Conservation (phyloP, 2,329 filamentous ascomycete genomes). For the Pseudopyricularia javanii region DNA sequence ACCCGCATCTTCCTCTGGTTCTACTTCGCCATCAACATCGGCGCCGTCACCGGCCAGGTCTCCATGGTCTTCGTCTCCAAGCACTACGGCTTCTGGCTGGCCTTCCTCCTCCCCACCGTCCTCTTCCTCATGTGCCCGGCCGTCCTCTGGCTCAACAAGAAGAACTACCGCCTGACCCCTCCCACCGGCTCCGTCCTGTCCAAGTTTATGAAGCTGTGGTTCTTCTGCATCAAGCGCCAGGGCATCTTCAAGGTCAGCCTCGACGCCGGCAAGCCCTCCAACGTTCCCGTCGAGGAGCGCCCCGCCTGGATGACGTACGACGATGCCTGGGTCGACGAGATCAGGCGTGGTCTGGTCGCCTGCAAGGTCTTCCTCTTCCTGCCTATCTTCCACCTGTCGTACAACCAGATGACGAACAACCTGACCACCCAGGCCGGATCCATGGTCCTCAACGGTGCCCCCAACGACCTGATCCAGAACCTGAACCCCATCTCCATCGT, state of each 20-base stretch:
- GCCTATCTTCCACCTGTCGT: conserved; percentile 21
- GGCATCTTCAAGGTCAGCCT: conserved; percentile 42
- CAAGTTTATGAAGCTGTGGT: conserved; percentile 48
- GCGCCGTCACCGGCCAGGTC: conserved; percentile 50
- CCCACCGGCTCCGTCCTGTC: conserved; percentile 57
- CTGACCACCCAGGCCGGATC: conserved; percentile 49
- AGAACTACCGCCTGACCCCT: conserved; percentile 43
- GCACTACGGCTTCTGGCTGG: conserved; percentile 64
- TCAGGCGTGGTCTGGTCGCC: conserved; percentile 55
- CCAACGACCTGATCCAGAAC: conserved; percentile 67
- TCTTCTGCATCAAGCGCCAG: conserved; percentile 55
- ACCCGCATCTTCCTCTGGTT: conserved; percentile 57
- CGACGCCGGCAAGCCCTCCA: conserved; percentile 44
- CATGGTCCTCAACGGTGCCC: conserved; percentile 57
- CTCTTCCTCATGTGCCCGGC: conserved; percentile 51
- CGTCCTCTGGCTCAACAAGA: conserved; percentile 47
- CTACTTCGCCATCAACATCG: conserved; percentile 57
- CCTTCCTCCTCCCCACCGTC: conserved; percentile 54
- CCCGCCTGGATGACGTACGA: conserved; percentile 53
- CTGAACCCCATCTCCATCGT: conserved; percentile 63
- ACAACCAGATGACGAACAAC: conserved; percentile 35
- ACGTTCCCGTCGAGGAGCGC: conserved; percentile 38
- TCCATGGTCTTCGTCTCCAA: conserved; percentile 62
- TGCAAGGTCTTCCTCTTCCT: conserved; percentile 61
- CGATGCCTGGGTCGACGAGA: conserved; percentile 20